Percentiles rank a stretch among this genome's conserved stretches.
phyloP scores from a whole-genome alignment of 2,329 filamentous ascomycete species.

The Trichophyton rubrum region DNA sequence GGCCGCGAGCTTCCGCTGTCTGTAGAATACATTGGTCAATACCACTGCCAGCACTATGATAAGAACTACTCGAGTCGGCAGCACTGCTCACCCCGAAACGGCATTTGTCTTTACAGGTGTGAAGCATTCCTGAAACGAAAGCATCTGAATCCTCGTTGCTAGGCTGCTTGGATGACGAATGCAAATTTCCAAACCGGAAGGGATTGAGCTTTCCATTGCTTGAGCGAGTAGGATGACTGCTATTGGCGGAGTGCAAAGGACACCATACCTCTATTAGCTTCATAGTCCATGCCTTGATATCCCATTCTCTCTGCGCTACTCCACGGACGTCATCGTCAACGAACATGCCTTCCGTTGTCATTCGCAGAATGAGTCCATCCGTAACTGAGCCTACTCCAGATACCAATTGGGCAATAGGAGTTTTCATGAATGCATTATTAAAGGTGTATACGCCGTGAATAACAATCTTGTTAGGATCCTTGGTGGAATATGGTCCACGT shows the following conservation, averaged over 20 bases:
- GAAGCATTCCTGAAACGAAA: conserved; percentile 51
- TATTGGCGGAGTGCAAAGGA: conserved; percentile 43
- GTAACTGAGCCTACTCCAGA: conserved; percentile 76
- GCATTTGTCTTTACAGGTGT: conserved; percentile 53
- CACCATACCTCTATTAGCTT: conserved; percentile 86
- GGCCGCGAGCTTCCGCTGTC: conserved; percentile 35
- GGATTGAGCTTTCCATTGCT: conserved; percentile 20
- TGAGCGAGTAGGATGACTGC: conserved; percentile 22
- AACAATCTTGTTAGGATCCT: conserved; percentile 89
- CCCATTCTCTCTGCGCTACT: conserved; percentile 94
- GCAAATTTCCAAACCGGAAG: conserved; percentile 36
- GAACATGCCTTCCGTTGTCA: conserved; percentile 88
- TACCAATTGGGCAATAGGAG: conserved; percentile 80
- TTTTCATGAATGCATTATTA: conserved; percentile 75
- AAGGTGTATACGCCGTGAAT: conserved; percentile 89
- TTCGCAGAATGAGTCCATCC: conserved; percentile 80
- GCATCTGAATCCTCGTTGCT: conserved; percentile 54
- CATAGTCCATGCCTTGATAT: conserved; percentile 95
- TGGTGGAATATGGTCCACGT: conserved; percentile 68
- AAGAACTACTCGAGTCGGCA: conserved; percentile 28
- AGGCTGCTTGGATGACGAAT: conserved; percentile 40
- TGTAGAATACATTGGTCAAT: conserved; percentile 17
- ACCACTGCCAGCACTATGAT: conserved; percentile 18
- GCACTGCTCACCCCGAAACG: conserved; percentile 33
- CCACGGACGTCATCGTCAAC: conserved; percentile 90